Evolutionary conservation across 1,139 yeast species (phyloP), one percentile per base, ranked within the genome.

Genomic region (Taiozyma sp.): DNA sequence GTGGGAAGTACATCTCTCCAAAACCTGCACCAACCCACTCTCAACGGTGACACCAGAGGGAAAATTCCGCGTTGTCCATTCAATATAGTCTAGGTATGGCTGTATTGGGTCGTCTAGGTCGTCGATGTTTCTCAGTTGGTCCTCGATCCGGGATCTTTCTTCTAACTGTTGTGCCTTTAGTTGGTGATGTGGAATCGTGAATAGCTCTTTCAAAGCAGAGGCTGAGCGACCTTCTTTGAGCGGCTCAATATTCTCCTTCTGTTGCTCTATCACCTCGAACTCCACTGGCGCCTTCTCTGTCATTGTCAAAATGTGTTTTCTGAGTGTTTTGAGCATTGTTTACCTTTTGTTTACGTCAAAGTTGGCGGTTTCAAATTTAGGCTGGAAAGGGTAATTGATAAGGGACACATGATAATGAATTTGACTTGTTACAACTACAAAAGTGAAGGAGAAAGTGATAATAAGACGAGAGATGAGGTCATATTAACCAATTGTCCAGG

Each of bases 31-130:
- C 49, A 90, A 71, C 0, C 91, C 92, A 57, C 91, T 85, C 43
- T 84, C 87, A 4, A 76, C 72, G 10, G 79, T 78, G 24, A 78
- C 73, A 0, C 96, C 96, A 44, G 83, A 83, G 0, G 96, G 92
- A 58, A 70, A 87, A 43, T 75, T 78, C 45, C 76, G 75, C 50
- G 79, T 81, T 8, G 82, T 80, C 96, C 97, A 92, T 16, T 73
- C 67, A 16, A 92, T 75, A 59, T 89, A 91, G 23, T 84, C 84
- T 24, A 89, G 61, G 66, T 78, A 90, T 1, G 82, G 79, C 53
- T 86, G 88, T 30, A 91, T 67, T 0, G 97, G 97, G 63, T 92
- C 97, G 67, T 91, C 97, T 43, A 81, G 66, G 28, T 84, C 87
- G 1, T 79, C 84, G 2, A 79, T 59, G 1, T 76, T 72, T 19